These are phyloP conservation scores for Noccaea bulbosa DNA, from an alignment of 345 rosid genomes.

Conservation along the genomic window DNA sequence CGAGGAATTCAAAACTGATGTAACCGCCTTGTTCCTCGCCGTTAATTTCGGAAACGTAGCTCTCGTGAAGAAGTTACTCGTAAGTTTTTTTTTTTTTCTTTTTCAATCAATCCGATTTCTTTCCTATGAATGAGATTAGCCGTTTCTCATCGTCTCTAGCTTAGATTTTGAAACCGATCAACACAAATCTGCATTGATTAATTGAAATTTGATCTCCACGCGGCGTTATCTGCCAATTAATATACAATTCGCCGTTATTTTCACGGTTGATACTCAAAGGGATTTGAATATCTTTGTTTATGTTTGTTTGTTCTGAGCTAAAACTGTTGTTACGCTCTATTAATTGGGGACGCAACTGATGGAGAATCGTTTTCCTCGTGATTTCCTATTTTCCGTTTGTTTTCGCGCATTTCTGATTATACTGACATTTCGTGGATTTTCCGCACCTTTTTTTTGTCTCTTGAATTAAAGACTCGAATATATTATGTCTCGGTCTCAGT, in stretches of 20 bases:
- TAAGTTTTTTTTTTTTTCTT: slow-evolving; percentile 29
- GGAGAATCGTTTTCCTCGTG: slow-evolving; percentile 32
- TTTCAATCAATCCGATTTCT: not conserved
- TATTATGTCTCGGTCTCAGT: slow-evolving; percentile 2
- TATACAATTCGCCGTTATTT: slow-evolving; percentile 16
- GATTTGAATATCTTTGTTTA: slow-evolving; percentile 14
- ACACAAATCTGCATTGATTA: slow-evolving; percentile 16
- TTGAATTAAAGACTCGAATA: slow-evolving; percentile 27
- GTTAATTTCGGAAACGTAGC: slow-evolving; percentile 74
- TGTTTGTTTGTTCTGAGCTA: not conserved
- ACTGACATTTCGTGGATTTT: slow-evolving; percentile 12
- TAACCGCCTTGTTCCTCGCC: slow-evolving; percentile 88
- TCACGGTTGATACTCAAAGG: not conserved
- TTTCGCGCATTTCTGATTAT: slow-evolving; percentile 19
- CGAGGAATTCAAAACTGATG: slow-evolving; percentile 93
- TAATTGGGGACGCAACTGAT: slow-evolving; percentile 13
- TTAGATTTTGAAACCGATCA: slow-evolving; percentile 27
- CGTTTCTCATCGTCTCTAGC: slow-evolving; percentile 7
- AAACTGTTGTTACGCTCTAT: slow-evolving; percentile 1
- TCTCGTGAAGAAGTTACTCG: slow-evolving; percentile 85
- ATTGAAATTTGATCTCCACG: not conserved
- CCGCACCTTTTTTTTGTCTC: slow-evolving; percentile 9
- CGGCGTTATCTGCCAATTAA: slow-evolving; percentile 9
- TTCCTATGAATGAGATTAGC: not conserved
- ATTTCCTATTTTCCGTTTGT: slow-evolving; percentile 1